Evolutionary conservation across 2,329 filamentous ascomycete species (phyloP).

Genomic region (Cladosporium sp.): DNA sequence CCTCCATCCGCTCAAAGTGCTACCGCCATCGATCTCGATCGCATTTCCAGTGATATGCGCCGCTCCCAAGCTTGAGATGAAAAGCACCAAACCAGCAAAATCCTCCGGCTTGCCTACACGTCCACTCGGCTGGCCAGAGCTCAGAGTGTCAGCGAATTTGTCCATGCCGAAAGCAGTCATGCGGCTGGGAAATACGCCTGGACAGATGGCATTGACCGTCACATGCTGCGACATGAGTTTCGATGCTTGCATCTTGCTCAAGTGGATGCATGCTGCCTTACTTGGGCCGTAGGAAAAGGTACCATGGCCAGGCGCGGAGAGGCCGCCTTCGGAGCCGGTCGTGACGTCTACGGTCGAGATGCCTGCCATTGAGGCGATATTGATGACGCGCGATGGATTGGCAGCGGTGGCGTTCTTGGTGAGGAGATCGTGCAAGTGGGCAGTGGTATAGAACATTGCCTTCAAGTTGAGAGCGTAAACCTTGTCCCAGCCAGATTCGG

Average conservation of each 20-base stretch:
- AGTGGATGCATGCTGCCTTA: slow-evolving; percentile 51
- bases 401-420: slow-evolving; percentile 37
- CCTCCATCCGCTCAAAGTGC: slow-evolving; percentile 39
- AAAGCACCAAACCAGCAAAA: slow-evolving; percentile 44
- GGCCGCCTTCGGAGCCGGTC: slow-evolving; percentile 42
- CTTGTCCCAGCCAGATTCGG: slow-evolving; percentile 54
- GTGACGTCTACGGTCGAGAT: slow-evolving; percentile 44
- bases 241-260: slow-evolving; percentile 50
- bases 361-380: slow-evolving; percentile 44
- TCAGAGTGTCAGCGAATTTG: slow-evolving; percentile 45
- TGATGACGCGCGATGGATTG: slow-evolving; percentile 41
- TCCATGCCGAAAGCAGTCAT: slow-evolving; percentile 50
- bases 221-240: slow-evolving; percentile 50
- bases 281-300: slow-evolving; percentile 44
- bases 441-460: slow-evolving; percentile 43
- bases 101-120: slow-evolving; percentile 45
- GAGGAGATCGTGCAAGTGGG: slow-evolving; percentile 41
- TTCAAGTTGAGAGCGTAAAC: slow-evolving; percentile 35
- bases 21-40: slow-evolving; percentile 46
- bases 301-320: slow-evolving; percentile 43
- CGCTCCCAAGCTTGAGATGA: slow-evolving; percentile 37
- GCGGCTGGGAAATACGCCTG: slow-evolving; percentile 52
- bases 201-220: slow-evolving; percentile 53
- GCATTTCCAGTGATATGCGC: slow-evolving; percentile 46
- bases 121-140: slow-evolving; percentile 42